These are phyloP conservation scores for Xerophyta viscosa DNA, from an alignment of 106 monocot species.

Conservation along the genomic window DNA sequence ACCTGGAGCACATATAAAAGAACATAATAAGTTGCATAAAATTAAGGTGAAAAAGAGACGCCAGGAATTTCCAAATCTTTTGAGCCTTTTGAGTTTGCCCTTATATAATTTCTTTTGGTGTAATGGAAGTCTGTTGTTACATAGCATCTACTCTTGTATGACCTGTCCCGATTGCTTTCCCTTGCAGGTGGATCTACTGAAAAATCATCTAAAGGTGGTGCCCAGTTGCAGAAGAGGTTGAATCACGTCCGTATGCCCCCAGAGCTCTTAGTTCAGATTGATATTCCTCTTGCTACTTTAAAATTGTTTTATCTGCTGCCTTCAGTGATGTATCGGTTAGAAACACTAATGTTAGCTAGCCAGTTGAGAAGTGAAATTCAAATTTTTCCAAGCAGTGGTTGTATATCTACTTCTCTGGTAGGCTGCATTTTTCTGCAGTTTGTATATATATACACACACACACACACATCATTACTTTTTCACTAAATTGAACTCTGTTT, in stretches of 20 bases:
- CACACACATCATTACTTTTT: too few relatives aligned
- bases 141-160: too few relatives aligned
- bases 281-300: constrained; percentile 51
- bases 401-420: constrained; percentile 66
- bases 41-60: too few relatives aligned
- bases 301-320: constrained; percentile 89
- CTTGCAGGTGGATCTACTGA: constrained; percentile 9
- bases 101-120: too few relatives aligned
- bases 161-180: too few relatives aligned
- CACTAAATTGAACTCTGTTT: constrained; percentile 6
- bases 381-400: constrained; percentile 14
- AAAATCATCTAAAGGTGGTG: constrained; percentile 6
- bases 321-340: constrained; percentile 83
- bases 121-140: too few relatives aligned
- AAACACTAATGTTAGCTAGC: constrained; percentile 75
- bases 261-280: constrained; percentile 70
- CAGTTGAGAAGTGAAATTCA: constrained; percentile 69
- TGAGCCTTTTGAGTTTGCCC: too few relatives aligned
- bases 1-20: too few relatives aligned
- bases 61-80: too few relatives aligned
- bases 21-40: too few relatives aligned
- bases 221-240: constrained; percentile 20
- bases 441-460: too few relatives aligned
- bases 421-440: not conserved
- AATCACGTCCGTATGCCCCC: constrained; percentile 78